Percentiles rank a stretch among this genome's conserved stretches.
Conservation (phyloP, 2,329 filamentous ascomycete genomes). For the Alternaria alternata region DNA sequence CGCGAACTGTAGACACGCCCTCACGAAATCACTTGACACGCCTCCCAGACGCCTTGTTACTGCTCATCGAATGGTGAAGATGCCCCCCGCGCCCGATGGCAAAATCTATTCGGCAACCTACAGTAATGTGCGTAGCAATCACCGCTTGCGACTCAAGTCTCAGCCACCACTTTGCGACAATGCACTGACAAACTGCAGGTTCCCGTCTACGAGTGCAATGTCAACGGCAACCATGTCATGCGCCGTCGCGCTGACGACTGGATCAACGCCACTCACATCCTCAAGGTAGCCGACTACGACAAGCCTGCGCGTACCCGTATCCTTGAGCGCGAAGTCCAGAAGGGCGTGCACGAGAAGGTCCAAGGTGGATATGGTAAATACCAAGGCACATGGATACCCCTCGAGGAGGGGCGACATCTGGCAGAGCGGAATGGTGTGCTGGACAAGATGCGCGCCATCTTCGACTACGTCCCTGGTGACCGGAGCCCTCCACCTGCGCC, state of each 20-base stretch:
- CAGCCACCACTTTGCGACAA: conserved; percentile 13
- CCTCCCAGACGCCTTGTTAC: conserved; percentile 7
- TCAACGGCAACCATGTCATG: conserved; percentile 93
- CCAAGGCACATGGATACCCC: conserved; percentile 97
- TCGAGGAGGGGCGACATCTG: conserved; percentile 79
- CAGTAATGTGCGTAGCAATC: conserved; percentile 57
- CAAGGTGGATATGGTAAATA: conserved; percentile 99
- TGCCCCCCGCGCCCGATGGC: conserved; percentile 50
- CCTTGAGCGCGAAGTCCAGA: conserved; percentile 94
- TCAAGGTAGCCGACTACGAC: conserved; percentile 96
- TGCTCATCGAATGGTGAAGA: conserved; percentile 31
- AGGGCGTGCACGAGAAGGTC: conserved; percentile 95
- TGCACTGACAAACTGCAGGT: conserved; percentile 65
- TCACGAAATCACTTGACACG: conserved; percentile 27
- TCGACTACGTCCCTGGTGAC: conserved; percentile 86
- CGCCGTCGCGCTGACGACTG: conserved; percentile 90
- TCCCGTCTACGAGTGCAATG: conserved; percentile 92
- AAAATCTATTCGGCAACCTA: conserved; percentile 72
- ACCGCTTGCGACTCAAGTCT: conserved; percentile 2
- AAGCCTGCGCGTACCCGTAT: conserved; percentile 96
- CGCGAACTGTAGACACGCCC: conserved; percentile 19
- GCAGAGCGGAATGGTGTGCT: conserved; percentile 88
- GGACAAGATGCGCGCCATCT: conserved; percentile 83
- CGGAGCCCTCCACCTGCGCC: conserved; percentile 92
- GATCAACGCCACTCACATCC: conserved; percentile 99